Conservation (phyloP, 441 rosid species). For the Brassica balearica region DNA sequence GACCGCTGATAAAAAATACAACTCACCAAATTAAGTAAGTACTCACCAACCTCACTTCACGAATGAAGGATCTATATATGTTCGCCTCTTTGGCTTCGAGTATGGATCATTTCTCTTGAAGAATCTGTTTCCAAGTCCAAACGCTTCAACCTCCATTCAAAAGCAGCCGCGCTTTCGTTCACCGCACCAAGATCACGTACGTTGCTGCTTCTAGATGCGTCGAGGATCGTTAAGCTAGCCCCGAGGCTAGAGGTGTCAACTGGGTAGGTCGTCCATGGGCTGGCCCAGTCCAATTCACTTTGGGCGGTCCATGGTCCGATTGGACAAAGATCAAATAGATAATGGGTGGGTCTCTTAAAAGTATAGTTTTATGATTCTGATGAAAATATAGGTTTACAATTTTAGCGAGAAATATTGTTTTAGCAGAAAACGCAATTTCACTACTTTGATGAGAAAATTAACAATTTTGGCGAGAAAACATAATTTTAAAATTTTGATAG, state of each 20-base stretch:
- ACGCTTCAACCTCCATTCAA: slow-evolving; percentile 54
- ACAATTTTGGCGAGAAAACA: too few relatives aligned
- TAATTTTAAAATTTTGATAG: too few relatives aligned
- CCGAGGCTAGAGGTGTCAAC: background rate
- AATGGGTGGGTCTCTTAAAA: too few relatives aligned
- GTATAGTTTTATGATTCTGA: too few relatives aligned
- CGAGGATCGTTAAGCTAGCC: slow-evolving; percentile 14
- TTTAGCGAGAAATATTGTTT: too few relatives aligned
- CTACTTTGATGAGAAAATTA: too few relatives aligned
- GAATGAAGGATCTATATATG: background rate
- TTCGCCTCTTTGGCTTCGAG: slow-evolving; percentile 87
- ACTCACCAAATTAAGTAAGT: background rate
- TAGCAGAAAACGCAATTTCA: too few relatives aligned
- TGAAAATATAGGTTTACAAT: too few relatives aligned
- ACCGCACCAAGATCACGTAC: slow-evolving; percentile 49
- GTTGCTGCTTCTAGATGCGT: slow-evolving; percentile 38
- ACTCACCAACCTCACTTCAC: background rate
- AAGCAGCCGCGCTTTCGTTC: slow-evolving; percentile 42
- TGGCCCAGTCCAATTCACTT: too few relatives aligned
- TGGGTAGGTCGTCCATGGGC: too few relatives aligned
- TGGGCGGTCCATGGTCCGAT: too few relatives aligned
- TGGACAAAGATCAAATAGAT: too few relatives aligned
- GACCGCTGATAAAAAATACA: background rate
- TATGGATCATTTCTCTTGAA: slow-evolving; percentile 50
- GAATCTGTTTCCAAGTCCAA: slow-evolving; percentile 52